Evolutionary conservation across 345 rosid species (phyloP), one percentile per base, ranked within the genome.

Genomic region (Alliaria petiolata): DNA sequence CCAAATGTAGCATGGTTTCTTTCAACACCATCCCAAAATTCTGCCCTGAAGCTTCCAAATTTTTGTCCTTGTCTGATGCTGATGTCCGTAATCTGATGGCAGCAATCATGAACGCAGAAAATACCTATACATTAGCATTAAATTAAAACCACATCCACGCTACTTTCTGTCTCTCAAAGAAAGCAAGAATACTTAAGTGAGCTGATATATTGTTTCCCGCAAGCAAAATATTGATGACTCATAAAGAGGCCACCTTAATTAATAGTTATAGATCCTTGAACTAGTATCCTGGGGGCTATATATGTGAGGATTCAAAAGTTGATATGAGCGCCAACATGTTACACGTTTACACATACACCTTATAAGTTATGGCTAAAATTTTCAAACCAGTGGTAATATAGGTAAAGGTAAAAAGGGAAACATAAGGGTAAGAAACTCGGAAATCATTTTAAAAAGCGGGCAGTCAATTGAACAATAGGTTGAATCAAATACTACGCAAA

Each of bases 1-100:
- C 98, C 79, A 93, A 69, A 80, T 82, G 76, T 57, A 93, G 81
- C 92, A 90, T 74, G 52, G 95, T 86, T 81, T 90, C 95, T 82
- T 93, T 93, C 78, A 93, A 72, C 19, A 86, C 83, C 76, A 86
- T 78, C 55, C 98, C 97, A 81, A 89, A 85, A 67, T 78, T 55
- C 65, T 89, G 81, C 72, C 81, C 85, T 34, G 91, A 82, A 46
- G 77, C 76, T 62, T 76, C 83, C 54, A 78, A 81, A 60, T 77
- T 67, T 62, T 53, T 44, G 28, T 64, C 82, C 70, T 65, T 67
- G 59, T 83, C 76, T 52, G 80, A 69, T 66, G 66, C 76, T 53
- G 82, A 76, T 59, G 85, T 71, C 59, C 91, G 88, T 64, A 90
- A 79, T 85, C 78, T 86, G 61, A 93, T 77, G 34, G 89, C 81